These are phyloP conservation scores for Trichoderma guizhouense DNA, from an alignment of 2,329 filamentous ascomycete species.

Conservation along the genomic window DNA sequence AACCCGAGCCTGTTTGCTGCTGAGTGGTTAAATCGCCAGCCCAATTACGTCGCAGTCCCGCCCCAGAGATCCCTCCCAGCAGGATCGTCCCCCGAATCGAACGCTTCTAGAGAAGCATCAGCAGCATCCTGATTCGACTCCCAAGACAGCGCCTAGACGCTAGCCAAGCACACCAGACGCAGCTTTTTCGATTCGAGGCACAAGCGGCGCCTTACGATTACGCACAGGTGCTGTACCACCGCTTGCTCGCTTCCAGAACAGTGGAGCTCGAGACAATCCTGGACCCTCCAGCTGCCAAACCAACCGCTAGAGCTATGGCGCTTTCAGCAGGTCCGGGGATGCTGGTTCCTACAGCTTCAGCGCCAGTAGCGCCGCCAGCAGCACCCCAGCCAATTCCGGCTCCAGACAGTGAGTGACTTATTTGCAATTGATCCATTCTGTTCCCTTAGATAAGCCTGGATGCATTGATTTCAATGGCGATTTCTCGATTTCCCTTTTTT, in stretches of 20 bases:
- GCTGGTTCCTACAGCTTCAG: constrained; percentile 11
- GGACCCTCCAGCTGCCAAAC: background rate
- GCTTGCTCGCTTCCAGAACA: background rate
- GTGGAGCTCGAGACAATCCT: background rate
- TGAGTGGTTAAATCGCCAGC: constrained; percentile 8
- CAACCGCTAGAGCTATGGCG: constrained; percentile 10
- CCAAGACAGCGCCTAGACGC: background rate
- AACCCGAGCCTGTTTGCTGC: background rate
- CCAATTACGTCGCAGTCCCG: constrained; percentile 16
- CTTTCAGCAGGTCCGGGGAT: constrained; percentile 19
- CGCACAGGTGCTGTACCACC: background rate
- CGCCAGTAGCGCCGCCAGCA: constrained; percentile 10
- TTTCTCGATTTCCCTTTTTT: background rate
- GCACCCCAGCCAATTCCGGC: constrained; percentile 2
- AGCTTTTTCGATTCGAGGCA: background rate
- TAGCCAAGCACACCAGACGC: background rate
- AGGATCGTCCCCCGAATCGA: constrained; percentile 14
- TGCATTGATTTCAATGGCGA: background rate
- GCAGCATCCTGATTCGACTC: background rate
- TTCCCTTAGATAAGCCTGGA: background rate
- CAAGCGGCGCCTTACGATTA: background rate
- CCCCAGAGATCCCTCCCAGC: background rate
- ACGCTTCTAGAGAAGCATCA: constrained; percentile 2
- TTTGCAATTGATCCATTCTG: background rate
- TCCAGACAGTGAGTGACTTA: constrained; percentile 13